A percentile compares a stretch with the other conserved stretches of the same genome.
phyloP scores from a whole-genome alignment of 2,329 filamentous ascomycete genomes.

The Alternaria conjuncta region DNA sequence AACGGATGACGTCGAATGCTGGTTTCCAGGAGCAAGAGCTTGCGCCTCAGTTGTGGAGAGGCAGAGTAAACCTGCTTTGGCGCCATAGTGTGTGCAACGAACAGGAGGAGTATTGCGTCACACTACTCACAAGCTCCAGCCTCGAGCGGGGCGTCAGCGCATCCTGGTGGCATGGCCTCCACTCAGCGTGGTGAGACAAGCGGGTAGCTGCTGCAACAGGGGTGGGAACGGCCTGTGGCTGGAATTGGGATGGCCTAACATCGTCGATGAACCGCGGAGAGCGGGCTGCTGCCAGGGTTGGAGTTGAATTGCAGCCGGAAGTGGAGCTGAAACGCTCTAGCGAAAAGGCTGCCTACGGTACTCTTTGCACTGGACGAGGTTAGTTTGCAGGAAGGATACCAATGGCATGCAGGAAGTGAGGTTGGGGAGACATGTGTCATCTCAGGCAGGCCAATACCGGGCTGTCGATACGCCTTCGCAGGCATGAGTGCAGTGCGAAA shows the following conservation, averaged over 20 bases:
- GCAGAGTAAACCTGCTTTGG: conserved; percentile 49
- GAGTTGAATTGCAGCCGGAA: conserved; percentile 18
- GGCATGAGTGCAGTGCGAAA: neutral
- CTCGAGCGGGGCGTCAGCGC: conserved; percentile 43
- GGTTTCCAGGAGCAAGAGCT: conserved; percentile 37
- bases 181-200: conserved; percentile 36
- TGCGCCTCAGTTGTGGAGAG: conserved; percentile 37
- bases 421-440: neutral
- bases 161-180: conserved; percentile 30
- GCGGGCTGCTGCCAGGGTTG: conserved; percentile 30
- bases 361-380: neutral
- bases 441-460: neutral
- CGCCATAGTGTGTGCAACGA: conserved; percentile 34
- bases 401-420: neutral
- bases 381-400: neutral
- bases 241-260: conserved; percentile 31
- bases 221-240: conserved; percentile 35
- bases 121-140: conserved; percentile 26
- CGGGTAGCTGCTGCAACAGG: conserved; percentile 29
- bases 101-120: conserved; percentile 45
- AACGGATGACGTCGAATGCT: conserved; percentile 44
- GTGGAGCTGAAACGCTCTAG: conserved; percentile 19
- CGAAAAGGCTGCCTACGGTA: neutral
- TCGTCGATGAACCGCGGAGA: conserved; percentile 40
- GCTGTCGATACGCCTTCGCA: neutral